Evolutionary conservation across 495 filamentous ascomycete genomes (phyloP).

Genomic region (Aspergillus leporis): DNA sequence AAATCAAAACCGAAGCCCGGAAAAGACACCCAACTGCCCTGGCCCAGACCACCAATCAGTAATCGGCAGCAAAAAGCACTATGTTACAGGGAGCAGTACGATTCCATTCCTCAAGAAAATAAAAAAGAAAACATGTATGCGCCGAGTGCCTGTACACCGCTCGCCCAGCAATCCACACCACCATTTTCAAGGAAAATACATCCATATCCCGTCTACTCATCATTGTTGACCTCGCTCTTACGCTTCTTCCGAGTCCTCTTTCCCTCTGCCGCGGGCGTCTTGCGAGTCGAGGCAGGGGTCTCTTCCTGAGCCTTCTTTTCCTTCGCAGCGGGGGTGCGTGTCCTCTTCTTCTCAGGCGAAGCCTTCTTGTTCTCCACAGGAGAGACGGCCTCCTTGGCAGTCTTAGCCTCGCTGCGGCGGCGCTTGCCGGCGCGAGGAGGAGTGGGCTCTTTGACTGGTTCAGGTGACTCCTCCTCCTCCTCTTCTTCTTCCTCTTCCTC

Average conservation of each 20-base stretch:
- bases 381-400: constrained; percentile 35
- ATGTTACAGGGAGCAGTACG: constrained; percentile 9
- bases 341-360: constrained; percentile 36
- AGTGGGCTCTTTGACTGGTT: constrained; percentile 55
- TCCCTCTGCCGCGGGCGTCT: constrained; percentile 47
- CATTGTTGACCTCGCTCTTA: constrained; percentile 52
- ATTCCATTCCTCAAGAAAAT: constrained; percentile 10
- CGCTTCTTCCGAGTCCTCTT: constrained; percentile 68
- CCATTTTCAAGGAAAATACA: neutral
- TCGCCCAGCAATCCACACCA: neutral
- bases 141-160: neutral
- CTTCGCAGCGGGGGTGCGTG: constrained; percentile 37
- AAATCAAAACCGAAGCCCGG: constrained; percentile 5
- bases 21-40: constrained; percentile 5
- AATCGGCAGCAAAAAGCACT: neutral
- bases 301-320: constrained; percentile 50
- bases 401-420: constrained; percentile 48
- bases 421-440: constrained; percentile 52
- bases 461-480: constrained; percentile 49
- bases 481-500: constrained; percentile 49
- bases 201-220: constrained; percentile 26
- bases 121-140: neutral
- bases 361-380: constrained; percentile 30
- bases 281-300: constrained; percentile 49
- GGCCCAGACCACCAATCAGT: neutral